Percentiles rank a stretch among this genome's conserved stretches.
Conservation (phyloP, 176 grass and related monocot species). For the Tillandsia fasciculata region DNA sequence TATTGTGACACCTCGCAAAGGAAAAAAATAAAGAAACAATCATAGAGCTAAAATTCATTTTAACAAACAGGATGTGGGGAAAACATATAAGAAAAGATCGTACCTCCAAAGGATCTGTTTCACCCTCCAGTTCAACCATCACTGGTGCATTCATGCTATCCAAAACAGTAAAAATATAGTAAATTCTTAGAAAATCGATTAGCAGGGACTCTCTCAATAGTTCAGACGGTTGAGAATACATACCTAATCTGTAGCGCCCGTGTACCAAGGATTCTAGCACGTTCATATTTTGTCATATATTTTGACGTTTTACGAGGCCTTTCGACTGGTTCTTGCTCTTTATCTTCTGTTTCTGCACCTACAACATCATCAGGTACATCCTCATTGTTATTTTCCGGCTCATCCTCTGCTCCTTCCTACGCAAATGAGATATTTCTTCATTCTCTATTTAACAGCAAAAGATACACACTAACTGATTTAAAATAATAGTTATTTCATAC, state of each 20-base stretch:
- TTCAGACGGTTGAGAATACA: not conserved
- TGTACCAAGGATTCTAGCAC: slow-evolving; percentile 81
- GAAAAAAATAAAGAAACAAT: no score
- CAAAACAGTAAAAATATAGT: not conserved
- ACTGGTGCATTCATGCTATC: slow-evolving; percentile 95
- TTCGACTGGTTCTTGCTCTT: slow-evolving; percentile 38
- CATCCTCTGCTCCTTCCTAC: slow-evolving; percentile 73
- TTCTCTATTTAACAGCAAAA: not conserved
- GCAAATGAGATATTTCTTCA: slow-evolving; percentile 6
- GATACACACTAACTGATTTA: not conserved
- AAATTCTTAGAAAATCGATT: not conserved
- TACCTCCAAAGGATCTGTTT: slow-evolving; percentile 94
- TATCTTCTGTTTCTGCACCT: slow-evolving; percentile 52
- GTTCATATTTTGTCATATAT: slow-evolving; percentile 94
- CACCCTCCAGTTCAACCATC: slow-evolving; percentile 89
- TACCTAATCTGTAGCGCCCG: slow-evolving; percentile 88
- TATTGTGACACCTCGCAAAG: no score
- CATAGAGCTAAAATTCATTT: not conserved
- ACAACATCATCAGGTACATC: slow-evolving; percentile 45
- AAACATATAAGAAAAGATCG: slow-evolving; percentile 1
- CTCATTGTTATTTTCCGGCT: slow-evolving; percentile 69
- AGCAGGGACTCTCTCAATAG: not conserved
- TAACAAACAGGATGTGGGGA: not conserved
- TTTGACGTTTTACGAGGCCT: slow-evolving; percentile 63
- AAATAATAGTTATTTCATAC: slow-evolving; percentile 17